A percentile compares a stretch with the other conserved stretches of the same genome.
phyloP scores from a whole-genome alignment of 495 filamentous ascomycete genomes.

The Daldinia vernicosa region DNA sequence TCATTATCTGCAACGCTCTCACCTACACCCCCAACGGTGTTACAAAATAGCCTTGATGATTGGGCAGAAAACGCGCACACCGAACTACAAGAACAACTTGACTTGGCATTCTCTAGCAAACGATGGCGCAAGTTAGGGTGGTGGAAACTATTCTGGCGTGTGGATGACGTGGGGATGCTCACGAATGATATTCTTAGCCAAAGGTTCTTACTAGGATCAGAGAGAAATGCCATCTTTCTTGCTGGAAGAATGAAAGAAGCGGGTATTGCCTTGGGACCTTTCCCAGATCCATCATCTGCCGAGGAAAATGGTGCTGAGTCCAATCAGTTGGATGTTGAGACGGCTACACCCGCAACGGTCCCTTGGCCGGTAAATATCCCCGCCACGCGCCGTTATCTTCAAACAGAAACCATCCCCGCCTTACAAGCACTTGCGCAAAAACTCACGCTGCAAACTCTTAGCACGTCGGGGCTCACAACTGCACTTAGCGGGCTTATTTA shows the following conservation, averaged over 20 bases:
- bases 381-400: constrained; percentile 66
- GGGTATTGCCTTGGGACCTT: constrained; percentile 58
- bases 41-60: constrained; percentile 65
- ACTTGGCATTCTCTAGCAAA: constrained; percentile 72
- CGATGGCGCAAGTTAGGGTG: constrained; percentile 81
- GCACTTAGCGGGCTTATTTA: constrained; percentile 75
- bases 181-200: constrained; percentile 76
- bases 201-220: constrained; percentile 77
- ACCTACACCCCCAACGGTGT: constrained; percentile 57
- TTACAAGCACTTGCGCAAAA: constrained; percentile 82
- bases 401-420: constrained; percentile 70
- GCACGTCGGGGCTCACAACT: constrained; percentile 68
- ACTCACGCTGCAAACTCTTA: constrained; percentile 77
- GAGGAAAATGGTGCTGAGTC: constrained; percentile 5
- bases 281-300: constrained; percentile 15
- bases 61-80: constrained; percentile 85
- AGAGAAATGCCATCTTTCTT: constrained; percentile 78
- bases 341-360: constrained; percentile 23
- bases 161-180: constrained; percentile 88
- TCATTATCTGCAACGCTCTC: constrained; percentile 45
- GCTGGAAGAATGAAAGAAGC: constrained; percentile 81
- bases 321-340: background rate
- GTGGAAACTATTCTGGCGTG: constrained; percentile 96
- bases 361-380: constrained; percentile 62
- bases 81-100: constrained; percentile 81